phyloP scores from a whole-genome alignment of 2,329 filamentous ascomycete species.

The Cladosporium colombiae region DNA sequence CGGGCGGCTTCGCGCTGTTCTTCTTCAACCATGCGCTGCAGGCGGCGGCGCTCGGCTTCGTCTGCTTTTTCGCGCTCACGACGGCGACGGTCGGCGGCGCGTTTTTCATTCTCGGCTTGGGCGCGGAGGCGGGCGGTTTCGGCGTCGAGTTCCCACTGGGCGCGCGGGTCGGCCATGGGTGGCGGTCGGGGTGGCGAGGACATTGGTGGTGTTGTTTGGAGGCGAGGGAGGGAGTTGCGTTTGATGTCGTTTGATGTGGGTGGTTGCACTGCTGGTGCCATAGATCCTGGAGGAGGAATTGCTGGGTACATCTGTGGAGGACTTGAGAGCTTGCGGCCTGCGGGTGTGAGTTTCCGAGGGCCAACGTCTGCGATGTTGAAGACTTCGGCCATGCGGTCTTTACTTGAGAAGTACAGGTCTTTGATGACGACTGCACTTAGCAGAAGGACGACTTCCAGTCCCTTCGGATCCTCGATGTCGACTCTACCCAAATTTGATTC shows the following conservation, averaged over 20 bases:
- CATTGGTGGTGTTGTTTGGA: constrained; percentile 28
- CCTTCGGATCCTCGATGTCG: constrained; percentile 91
- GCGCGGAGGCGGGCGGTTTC: constrained; percentile 51
- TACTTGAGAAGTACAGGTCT: constrained; percentile 57
- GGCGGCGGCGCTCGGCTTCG: constrained; percentile 57
- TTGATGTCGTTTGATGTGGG: constrained; percentile 25
- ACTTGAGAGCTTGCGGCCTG: constrained; percentile 31
- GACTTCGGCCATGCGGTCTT: constrained; percentile 64
- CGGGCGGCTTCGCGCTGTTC: constrained; percentile 61
- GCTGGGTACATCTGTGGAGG: constrained; percentile 25
- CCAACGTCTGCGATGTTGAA: constrained; percentile 69
- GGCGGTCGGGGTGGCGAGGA: constrained; percentile 29
- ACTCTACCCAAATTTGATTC: constrained; percentile 89
- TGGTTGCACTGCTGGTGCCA: constrained; percentile 9
- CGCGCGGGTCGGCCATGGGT: constrained; percentile 51
- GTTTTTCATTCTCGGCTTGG: constrained; percentile 45
- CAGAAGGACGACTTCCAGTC: constrained; percentile 78
- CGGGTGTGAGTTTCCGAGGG: constrained; percentile 31
- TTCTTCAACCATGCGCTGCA: constrained; percentile 53
- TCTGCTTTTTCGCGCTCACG: constrained; percentile 60
- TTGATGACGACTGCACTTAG: constrained; percentile 62
- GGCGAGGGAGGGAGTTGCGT: constrained; percentile 32
- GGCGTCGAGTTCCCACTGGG: constrained; percentile 54
- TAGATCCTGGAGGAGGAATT: neutral
- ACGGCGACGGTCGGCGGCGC: constrained; percentile 51